phyloP scores from a whole-genome alignment of 176 grass and related monocot species.

The Cymbopogon citratus region DNA sequence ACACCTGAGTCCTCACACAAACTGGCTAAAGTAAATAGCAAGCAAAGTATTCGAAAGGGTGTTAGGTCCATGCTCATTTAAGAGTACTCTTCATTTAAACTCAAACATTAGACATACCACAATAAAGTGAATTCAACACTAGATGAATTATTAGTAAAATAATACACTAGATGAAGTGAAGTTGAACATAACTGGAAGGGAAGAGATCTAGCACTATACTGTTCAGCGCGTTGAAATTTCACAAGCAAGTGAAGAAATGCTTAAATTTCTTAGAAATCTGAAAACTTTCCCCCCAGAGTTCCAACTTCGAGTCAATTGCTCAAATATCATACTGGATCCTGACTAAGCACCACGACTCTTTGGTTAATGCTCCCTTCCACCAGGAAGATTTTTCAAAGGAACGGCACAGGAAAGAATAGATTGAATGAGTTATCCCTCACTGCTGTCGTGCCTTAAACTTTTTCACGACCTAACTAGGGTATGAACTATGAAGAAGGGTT shows the following conservation, averaged over 20 bases:
- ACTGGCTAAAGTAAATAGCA: neutral
- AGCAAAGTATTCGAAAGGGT: neutral
- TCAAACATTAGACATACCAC: neutral
- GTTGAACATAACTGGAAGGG: neutral
- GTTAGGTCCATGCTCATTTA: neutral
- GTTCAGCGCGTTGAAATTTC: neutral
- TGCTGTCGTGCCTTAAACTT: conserved; percentile 2
- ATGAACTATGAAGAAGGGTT: neutral
- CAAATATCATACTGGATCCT: neutral
- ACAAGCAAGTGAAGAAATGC: neutral
- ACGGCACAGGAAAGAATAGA: conserved; percentile 22
- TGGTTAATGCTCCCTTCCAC: neutral
- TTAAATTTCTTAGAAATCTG: neutral
- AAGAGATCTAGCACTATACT: neutral
- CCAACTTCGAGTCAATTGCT: neutral
- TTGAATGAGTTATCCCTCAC: conserved; percentile 14
- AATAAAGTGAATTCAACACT: neutral
- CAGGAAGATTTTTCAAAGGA: neutral
- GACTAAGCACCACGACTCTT: neutral
- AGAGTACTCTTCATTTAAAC: no score
- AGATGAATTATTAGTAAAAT: neutral
- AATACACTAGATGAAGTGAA: neutral
- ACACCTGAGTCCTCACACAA: neutral
- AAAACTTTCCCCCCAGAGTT: neutral
- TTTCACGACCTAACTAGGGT: conserved; percentile 4